These are phyloP conservation scores for Cyclotella kingstonii DNA, from an alignment of 108 stramenopile genomes.

Conservation along the genomic window DNA sequence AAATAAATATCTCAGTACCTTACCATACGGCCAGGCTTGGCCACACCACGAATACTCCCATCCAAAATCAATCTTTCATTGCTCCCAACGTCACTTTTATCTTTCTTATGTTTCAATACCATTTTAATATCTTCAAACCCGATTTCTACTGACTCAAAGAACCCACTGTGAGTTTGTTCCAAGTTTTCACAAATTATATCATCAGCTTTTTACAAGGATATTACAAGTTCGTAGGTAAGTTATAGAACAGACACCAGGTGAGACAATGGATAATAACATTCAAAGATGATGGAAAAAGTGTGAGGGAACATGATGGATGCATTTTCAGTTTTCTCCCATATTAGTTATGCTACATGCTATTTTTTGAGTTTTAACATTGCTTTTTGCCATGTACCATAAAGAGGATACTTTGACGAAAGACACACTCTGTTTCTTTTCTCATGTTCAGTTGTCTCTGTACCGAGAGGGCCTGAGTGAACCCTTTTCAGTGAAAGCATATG, in stretches of 20 bases:
- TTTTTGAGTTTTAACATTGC: too few relatives aligned
- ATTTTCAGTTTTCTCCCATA: too few relatives aligned
- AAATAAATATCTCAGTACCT: neutral
- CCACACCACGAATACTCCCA: constrained; percentile 70
- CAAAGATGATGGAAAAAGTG: too few relatives aligned
- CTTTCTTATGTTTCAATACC: constrained; percentile 54
- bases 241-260: neutral
- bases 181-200: constrained; percentile 41
- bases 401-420: too few relatives aligned
- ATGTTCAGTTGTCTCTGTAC: too few relatives aligned
- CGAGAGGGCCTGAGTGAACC: too few relatives aligned
- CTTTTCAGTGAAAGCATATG: too few relatives aligned
- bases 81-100: constrained; percentile 7
- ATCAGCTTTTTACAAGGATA: constrained; percentile 34
- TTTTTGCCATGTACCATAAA: too few relatives aligned
- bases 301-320: too few relatives aligned
- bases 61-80: constrained; percentile 64
- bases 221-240: neutral
- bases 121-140: constrained; percentile 65
- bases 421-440: too few relatives aligned
- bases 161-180: constrained; percentile 33
- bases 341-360: too few relatives aligned
- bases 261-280: neutral
- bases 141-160: constrained; percentile 56
- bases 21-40: constrained; percentile 69